These are phyloP conservation scores for Ceratobasidium sp. DNA, from an alignment of 1,284 basidiomycete genomes.

Conservation along the genomic window DNA sequence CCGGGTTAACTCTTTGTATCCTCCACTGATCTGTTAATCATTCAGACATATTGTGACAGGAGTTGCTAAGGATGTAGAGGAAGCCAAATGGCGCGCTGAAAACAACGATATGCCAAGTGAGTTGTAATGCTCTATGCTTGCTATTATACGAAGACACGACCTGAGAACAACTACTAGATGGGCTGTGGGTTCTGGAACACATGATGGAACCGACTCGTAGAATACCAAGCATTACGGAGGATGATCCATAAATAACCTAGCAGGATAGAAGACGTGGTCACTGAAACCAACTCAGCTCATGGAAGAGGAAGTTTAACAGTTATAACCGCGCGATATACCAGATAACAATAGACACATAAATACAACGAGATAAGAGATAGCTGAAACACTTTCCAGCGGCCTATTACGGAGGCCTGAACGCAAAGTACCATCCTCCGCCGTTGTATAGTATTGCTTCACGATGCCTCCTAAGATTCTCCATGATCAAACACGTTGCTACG, in stretches of 20 bases:
- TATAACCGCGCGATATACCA: background rate
- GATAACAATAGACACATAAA: background rate
- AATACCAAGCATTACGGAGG: slow-evolving; percentile 51
- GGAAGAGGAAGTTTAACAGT: background rate
- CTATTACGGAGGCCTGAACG: slow-evolving; percentile 19
- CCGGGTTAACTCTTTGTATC: background rate
- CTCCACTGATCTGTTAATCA: background rate
- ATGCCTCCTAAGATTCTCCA: slow-evolving; percentile 21
- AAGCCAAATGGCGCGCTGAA: slow-evolving; percentile 78
- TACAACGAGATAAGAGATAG: background rate
- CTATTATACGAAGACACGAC: background rate
- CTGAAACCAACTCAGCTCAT: background rate
- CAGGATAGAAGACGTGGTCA: background rate
- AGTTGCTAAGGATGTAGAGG: slow-evolving; percentile 73
- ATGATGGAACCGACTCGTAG: slow-evolving; percentile 53
- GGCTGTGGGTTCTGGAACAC: slow-evolving; percentile 51
- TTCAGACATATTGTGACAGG: slow-evolving; percentile 80
- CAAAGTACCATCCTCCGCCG: slow-evolving; percentile 20
- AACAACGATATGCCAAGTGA: slow-evolving; percentile 82
- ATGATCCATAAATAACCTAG: background rate
- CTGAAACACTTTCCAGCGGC: background rate
- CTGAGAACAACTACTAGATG: slow-evolving; percentile 48
- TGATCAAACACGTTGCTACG: slow-evolving; percentile 15
- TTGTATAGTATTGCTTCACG: slow-evolving; percentile 22
- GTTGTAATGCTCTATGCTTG: slow-evolving; percentile 51